phyloP scores from a whole-genome alignment of 1,139 yeast genomes.

The Saccharomyces hybrid region DNA sequence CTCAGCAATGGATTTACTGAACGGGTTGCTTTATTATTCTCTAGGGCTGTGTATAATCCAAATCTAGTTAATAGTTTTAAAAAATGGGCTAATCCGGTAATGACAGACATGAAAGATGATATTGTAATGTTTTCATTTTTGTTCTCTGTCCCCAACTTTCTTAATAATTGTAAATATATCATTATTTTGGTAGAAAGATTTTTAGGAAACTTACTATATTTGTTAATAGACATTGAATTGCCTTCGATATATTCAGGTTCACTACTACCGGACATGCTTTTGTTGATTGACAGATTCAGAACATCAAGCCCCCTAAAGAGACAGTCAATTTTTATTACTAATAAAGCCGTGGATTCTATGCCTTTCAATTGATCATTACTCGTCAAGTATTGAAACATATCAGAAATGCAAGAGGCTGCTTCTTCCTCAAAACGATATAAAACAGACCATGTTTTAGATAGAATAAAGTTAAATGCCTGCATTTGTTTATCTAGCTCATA shows the following conservation, averaged over 20 bases:
- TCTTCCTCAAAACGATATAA: conserved; percentile 86
- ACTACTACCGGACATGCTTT: conserved; percentile 2
- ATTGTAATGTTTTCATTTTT: conserved; percentile 25
- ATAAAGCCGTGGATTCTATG: conserved; percentile 60
- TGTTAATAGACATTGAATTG: conserved; percentile 4
- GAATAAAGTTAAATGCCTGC: conserved; percentile 53
- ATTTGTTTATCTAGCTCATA: conserved; percentile 48
- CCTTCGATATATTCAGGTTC: not conserved
- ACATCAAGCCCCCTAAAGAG: conserved; percentile 68
- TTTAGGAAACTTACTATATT: conserved; percentile 71
- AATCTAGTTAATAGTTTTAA: conserved; percentile 75
- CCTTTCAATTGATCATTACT: conserved; percentile 69
- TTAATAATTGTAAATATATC: conserved; percentile 65
- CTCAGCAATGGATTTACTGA: conserved; percentile 56
- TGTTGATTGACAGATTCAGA: conserved; percentile 27
- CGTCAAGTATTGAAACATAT: conserved; percentile 83
- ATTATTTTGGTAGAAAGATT: conserved; percentile 72
- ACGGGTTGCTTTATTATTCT: conserved; percentile 51
- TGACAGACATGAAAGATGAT: conserved; percentile 73
- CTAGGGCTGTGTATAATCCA: conserved; percentile 70
- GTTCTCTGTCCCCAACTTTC: conserved; percentile 43
- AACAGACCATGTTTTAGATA: conserved; percentile 80
- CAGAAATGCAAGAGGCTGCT: conserved; percentile 83
- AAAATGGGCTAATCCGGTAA: conserved; percentile 90
- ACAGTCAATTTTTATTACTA: conserved; percentile 68